A percentile compares a stretch with the other conserved stretches of the same genome.
Evolutionary conservation across 495 filamentous ascomycete genomes (phyloP).

Genomic region (Penicillium cosmopolitanum): DNA sequence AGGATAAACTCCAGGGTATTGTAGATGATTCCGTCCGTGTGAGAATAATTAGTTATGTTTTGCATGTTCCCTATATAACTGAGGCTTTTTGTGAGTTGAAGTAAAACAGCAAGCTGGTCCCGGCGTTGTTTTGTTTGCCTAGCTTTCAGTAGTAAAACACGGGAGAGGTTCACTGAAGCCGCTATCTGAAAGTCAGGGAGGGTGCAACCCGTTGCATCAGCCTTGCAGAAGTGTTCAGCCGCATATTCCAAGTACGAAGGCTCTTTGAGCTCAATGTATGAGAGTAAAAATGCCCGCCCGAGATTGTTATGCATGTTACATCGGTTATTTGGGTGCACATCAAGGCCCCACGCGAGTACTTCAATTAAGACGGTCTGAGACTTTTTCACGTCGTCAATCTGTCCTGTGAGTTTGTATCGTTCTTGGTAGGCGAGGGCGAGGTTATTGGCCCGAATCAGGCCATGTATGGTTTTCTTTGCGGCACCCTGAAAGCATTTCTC

Average conservation of each 20-base stretch:
- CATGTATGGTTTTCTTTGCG: not conserved
- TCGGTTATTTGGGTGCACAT: not conserved
- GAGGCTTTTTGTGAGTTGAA: not conserved
- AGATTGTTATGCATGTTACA: slow-evolving; percentile 9
- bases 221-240: slow-evolving; percentile 3
- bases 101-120: slow-evolving; percentile 6
- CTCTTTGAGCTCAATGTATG: slow-evolving; percentile 5
- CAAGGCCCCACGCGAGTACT: slow-evolving; percentile 5
- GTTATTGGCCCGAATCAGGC: slow-evolving; percentile 4
- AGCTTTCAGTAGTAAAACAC: slow-evolving; percentile 1
- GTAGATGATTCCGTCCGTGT: slow-evolving; percentile 1
- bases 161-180: slow-evolving; percentile 6
- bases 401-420: slow-evolving; percentile 3
- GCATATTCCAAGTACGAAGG: slow-evolving; percentile 4
- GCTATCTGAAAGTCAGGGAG: not conserved
- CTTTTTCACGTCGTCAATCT: slow-evolving; percentile 5
- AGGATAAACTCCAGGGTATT: slow-evolving; percentile 6
- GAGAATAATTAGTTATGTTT: not conserved
- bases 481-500: slow-evolving; percentile 9
- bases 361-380: slow-evolving; percentile 10
- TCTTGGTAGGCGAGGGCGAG: slow-evolving; percentile 7
- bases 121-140: not conserved
- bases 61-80: not conserved
- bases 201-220: not conserved
- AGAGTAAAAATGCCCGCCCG: slow-evolving; percentile 6